Base-by-base conservation (phyloP, 106 monocot species). In the Amphibolis antarctica region DNA sequence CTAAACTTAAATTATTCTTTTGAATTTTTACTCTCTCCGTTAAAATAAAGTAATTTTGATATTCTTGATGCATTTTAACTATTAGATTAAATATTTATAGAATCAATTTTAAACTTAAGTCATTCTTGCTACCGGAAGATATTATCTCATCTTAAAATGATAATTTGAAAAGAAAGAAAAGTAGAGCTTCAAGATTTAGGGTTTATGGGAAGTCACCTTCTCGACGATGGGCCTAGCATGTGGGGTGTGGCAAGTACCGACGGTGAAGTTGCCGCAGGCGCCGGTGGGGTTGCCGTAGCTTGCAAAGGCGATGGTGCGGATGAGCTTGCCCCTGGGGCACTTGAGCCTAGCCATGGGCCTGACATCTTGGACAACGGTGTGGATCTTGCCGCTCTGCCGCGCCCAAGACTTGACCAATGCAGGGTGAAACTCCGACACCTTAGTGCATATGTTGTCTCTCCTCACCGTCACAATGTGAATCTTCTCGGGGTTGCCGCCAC, bases 371-470 rank as follows among this genome's bases (percentile, higher is more conserved):
- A 36, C 60, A 0, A 55, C 44, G 9, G 65, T n/a, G 5, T 44
- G 61, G 45, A 77, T 42, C 53, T 77, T 48, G 42, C 59, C 69
- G 58, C 78, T 28, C 71, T 80, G 42, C 63, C 77, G 55, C 26
- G 31, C 21, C 82, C 80, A 87, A 0, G 80, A 75, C 28, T 27
- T 65, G 15, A 75, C 62, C 1, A 69, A 60, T 0, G 71, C 77
- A 0, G 86, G 82, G 51, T 83, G 82, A 69, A 63, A 66, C 68
- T 82, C 85, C 0, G 89, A 79, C 27, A 83, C 75, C 21, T 66
- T 25, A 6, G 75, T 66, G 77, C 93, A 94, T 17, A 86, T 83
- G 61, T 89, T 74, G 70, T 94, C 93, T 60, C 93, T 86, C 65
- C 55, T 86, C 56, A 86, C 89, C 0, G 73, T 78, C 45, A 76